phyloP scores from a whole-genome alignment of 805 yeast genomes.

The Ogataea ramenticola region DNA sequence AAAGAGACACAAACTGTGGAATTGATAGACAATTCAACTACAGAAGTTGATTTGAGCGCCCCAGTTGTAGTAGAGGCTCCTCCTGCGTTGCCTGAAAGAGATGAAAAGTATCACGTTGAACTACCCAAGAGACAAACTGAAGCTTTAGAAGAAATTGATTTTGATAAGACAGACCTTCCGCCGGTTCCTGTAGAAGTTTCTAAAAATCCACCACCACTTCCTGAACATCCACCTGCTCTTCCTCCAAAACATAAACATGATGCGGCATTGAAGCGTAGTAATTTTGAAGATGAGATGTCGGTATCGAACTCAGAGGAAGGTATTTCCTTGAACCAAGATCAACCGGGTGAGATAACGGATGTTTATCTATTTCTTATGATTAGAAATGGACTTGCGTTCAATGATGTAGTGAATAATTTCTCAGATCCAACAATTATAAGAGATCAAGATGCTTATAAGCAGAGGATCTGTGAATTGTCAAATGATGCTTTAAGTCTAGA shows the following conservation, averaged over 20 bases:
- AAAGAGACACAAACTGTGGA: neutral
- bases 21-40: neutral
- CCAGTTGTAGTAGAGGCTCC: neutral
- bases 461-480: neutral
- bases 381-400: neutral
- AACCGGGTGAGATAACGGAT: neutral
- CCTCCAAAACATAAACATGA: neutral
- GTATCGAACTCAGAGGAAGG: neutral
- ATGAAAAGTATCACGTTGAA: neutral
- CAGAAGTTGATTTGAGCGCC: neutral
- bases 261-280: neutral
- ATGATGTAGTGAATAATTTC: neutral
- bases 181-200: too few relatives aligned
- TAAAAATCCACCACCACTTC: neutral
- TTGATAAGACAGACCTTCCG: neutral
- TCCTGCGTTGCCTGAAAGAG: neutral
- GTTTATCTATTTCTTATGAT: neutral
- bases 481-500: neutral
- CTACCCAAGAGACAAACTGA: neutral
- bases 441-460: neutral
- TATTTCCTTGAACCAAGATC: too few relatives aligned
- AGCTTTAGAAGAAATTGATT: neutral
- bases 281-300: neutral
- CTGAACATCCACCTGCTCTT: neutral
- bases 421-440: neutral